Conservation (phyloP, 148 eudicot genomes). For the Vaccinium myrtillus region DNA sequence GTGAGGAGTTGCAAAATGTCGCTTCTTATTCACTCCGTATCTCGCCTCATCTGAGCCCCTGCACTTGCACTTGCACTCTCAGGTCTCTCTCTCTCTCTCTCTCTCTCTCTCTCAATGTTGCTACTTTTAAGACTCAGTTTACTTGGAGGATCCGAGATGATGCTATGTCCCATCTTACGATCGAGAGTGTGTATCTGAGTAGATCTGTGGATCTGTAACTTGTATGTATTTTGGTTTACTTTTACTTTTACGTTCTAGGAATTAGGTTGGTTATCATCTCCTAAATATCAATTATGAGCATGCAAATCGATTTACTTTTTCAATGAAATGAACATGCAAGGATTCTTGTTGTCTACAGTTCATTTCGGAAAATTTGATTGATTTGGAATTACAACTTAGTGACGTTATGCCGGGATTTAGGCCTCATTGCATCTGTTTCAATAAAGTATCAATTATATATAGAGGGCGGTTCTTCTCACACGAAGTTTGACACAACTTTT, state of each 20-base stretch:
- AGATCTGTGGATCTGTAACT: conserved; percentile 3
- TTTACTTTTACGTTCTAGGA: neutral
- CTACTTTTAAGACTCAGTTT: neutral
- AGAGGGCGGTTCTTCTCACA: no score
- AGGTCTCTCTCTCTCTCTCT: neutral
- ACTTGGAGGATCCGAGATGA: neutral
- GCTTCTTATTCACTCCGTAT: neutral
- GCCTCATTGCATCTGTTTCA: neutral
- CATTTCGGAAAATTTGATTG: neutral
- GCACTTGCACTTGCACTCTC: neutral
- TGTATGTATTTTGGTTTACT: neutral
- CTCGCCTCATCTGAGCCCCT: neutral
- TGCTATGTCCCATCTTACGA: neutral
- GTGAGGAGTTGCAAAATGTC: neutral
- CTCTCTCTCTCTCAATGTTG: neutral
- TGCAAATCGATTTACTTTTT: neutral
- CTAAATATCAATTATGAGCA: neutral
- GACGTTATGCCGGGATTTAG: neutral
- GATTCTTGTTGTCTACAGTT: neutral
- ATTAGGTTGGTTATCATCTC: neutral
- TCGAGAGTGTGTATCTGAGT: neutral
- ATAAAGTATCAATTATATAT: neutral
- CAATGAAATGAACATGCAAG: neutral
- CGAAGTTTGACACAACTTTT: no score
- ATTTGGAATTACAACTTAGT: neutral